These are phyloP conservation scores for Maudiozyma saulgeensis DNA, from an alignment of 805 yeast genomes.

Conservation along the genomic window DNA sequence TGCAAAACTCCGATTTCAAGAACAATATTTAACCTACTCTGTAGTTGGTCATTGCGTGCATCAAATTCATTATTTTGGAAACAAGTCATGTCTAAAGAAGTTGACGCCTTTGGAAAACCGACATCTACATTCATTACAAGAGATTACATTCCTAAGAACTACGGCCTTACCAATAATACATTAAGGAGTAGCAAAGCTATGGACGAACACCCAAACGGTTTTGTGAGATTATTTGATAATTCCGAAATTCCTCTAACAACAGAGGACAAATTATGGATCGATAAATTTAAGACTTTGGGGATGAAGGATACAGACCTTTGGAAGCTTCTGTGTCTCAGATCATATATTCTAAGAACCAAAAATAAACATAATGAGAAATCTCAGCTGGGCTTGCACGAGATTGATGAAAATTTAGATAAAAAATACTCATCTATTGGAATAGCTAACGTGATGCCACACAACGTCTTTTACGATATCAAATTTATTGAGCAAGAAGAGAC, in stretches of 20 bases:
- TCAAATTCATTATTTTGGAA: slow-evolving; percentile 77
- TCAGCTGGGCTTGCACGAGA: slow-evolving; percentile 5
- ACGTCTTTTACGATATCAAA: slow-evolving; percentile 41
- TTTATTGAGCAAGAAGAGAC: slow-evolving; percentile 6
- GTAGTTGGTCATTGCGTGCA: slow-evolving; percentile 63
- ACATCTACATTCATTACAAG: slow-evolving; percentile 19
- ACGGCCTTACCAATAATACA: slow-evolving; percentile 16
- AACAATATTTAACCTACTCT: slow-evolving; percentile 51
- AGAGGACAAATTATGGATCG: slow-evolving; percentile 67
- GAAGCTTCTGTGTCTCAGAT: slow-evolving; percentile 68
- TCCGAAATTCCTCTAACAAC: slow-evolving; percentile 45
- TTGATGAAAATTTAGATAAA: slow-evolving; percentile 17
- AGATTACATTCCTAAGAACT: slow-evolving; percentile 20
- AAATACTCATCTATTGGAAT: slow-evolving; percentile 12
- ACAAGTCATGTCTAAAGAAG: slow-evolving; percentile 30
- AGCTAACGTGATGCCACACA: slow-evolving; percentile 36
- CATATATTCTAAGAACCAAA: slow-evolving; percentile 55
- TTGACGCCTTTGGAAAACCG: slow-evolving; percentile 40
- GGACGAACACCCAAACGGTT: slow-evolving; percentile 8
- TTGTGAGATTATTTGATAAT: slow-evolving; percentile 32
- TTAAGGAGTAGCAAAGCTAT: slow-evolving; percentile 10
- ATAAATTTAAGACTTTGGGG: slow-evolving; percentile 63
- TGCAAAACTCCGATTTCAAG: slow-evolving; percentile 59
- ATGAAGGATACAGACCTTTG: slow-evolving; percentile 63
- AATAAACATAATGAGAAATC: slow-evolving; percentile 31